A percentile compares a stretch with the other conserved stretches of the same genome.
Conservation (phyloP, 208 protist species). For the Endotrypanum monterogeii region DNA sequence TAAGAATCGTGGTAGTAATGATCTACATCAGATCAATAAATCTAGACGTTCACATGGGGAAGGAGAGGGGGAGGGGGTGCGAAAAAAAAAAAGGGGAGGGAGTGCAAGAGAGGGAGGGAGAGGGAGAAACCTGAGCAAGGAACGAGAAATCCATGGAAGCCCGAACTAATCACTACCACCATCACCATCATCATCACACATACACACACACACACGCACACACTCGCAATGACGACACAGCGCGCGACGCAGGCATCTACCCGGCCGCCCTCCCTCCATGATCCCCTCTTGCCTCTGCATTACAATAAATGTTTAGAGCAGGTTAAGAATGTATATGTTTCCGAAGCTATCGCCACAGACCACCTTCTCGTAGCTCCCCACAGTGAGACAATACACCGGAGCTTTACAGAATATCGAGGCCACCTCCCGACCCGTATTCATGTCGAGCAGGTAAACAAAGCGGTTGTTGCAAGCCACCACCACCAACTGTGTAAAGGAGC, state of each 20-base stretch:
- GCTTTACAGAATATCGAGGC: slow-evolving; percentile 78
- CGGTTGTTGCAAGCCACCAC: slow-evolving; percentile 83
- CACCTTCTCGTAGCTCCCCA: slow-evolving; percentile 48
- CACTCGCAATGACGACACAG: neutral
- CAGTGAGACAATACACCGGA: slow-evolving; percentile 84
- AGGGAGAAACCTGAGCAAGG: too few species aligned
- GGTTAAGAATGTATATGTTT: slow-evolving; percentile 68
- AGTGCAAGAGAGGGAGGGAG: too few species aligned
- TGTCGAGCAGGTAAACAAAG: slow-evolving; percentile 86
- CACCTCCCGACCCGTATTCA: slow-evolving; percentile 69
- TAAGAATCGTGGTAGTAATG: too few species aligned
- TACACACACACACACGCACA: neutral
- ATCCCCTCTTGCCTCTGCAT: neutral
- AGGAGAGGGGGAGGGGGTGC: too few species aligned
- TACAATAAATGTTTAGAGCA: neutral
- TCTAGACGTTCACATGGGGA: too few species aligned
- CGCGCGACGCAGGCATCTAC: neutral
- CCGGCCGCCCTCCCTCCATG: neutral
- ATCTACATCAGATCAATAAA: too few species aligned
- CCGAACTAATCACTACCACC: too few species aligned
- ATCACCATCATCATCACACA: neutral
- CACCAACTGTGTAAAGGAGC: slow-evolving; percentile 70
- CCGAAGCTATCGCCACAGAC: slow-evolving; percentile 88
- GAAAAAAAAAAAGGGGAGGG: too few species aligned
- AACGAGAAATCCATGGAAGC: too few species aligned